A percentile compares a stretch with the other conserved stretches of the same genome.
phyloP scores from a whole-genome alignment of 441 rosid species.

The Populus trichocarpa region DNA sequence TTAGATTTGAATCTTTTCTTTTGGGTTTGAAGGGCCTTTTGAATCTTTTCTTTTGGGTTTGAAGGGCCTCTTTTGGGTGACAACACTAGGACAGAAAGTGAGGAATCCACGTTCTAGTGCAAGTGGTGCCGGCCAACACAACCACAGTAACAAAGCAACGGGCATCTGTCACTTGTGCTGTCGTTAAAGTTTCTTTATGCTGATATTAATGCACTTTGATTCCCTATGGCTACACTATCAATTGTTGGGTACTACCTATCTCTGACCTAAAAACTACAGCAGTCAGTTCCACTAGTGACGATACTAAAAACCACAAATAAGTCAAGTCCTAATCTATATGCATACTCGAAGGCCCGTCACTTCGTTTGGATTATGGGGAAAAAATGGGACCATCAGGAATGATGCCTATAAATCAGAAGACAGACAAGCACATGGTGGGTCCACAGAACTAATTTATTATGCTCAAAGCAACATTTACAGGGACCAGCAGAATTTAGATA shows the following conservation, averaged over 20 bases:
- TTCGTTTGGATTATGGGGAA: neutral
- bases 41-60: too few relatives aligned
- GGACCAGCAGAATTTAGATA: conserved; percentile 4
- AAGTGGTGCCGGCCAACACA: neutral
- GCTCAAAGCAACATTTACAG: neutral
- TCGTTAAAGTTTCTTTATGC: neutral
- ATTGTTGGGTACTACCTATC: too few relatives aligned
- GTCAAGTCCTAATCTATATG: neutral
- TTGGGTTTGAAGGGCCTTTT: neutral
- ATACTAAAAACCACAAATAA: too few relatives aligned
- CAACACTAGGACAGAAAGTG: neutral
- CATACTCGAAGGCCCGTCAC: neutral
- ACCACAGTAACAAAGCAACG: neutral
- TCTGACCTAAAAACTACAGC: too few relatives aligned
- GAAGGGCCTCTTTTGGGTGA: neutral
- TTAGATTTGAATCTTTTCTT: neutral
- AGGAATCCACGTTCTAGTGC: neutral
- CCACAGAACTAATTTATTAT: neutral
- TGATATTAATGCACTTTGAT: neutral
- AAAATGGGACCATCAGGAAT: conserved; percentile 14
- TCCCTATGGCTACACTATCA: too few relatives aligned
- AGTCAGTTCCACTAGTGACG: too few relatives aligned
- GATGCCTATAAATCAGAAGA: neutral
- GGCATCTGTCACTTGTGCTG: neutral
- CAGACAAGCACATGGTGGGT: conserved; percentile 29